A percentile compares a stretch with the other conserved stretches of the same genome.
Evolutionary conservation across 1,284 basidiomycete genomes (phyloP).

Genomic region (Quambalaria eucalypti): DNA sequence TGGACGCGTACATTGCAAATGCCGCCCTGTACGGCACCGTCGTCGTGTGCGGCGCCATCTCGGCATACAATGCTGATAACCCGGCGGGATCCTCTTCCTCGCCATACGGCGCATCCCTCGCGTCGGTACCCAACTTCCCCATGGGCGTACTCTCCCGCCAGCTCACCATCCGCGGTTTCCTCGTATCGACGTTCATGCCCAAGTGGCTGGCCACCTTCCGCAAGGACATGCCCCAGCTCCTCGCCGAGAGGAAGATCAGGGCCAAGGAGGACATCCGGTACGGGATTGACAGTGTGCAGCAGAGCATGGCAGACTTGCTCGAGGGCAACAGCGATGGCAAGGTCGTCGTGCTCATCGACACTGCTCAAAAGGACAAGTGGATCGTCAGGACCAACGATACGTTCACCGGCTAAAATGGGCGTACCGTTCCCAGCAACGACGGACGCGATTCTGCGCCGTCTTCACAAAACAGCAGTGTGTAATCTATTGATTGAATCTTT

Average conservation of each 20-base stretch:
- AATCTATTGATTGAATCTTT: no score
- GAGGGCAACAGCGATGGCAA: not conserved
- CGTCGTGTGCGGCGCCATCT: slow-evolving; percentile 67
- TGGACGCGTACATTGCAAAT: slow-evolving; percentile 22
- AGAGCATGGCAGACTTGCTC: not conserved
- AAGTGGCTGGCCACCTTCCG: slow-evolving; percentile 8
- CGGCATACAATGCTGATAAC: slow-evolving; percentile 45
- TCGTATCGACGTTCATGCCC: slow-evolving; percentile 10
- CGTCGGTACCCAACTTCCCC: not conserved
- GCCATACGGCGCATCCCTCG: slow-evolving; percentile 51
- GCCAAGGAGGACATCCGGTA: slow-evolving; percentile 50
- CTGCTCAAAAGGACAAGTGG: not conserved
- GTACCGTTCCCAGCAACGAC: no score
- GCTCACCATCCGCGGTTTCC: not conserved
- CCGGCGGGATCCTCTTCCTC: slow-evolving; percentile 49
- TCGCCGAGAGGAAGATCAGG: slow-evolving; percentile 64
- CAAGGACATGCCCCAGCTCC: slow-evolving; percentile 52
- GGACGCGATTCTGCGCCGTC: no score
- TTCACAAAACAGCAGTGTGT: no score
- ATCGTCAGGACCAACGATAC: not conserved
- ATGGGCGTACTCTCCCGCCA: slow-evolving; percentile 44
- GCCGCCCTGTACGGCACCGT: slow-evolving; percentile 49
- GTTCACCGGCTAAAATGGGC: not conserved
- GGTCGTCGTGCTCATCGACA: not conserved
- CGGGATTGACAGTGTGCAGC: not conserved